Base-by-base conservation (phyloP, 306 rosid species). In the Dryas octopetala region DNA sequence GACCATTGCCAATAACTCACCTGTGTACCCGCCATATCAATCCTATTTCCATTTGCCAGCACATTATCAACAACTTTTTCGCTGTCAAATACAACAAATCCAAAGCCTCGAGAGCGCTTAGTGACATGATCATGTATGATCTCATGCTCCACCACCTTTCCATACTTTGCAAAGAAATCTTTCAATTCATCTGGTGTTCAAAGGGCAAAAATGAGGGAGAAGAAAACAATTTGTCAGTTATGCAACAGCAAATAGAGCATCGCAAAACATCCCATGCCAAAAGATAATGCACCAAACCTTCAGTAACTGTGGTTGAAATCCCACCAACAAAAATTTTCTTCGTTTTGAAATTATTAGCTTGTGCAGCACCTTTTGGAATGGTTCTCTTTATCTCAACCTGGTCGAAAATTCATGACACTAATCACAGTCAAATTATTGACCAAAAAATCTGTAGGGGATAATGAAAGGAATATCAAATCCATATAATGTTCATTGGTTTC, bases 381-480 rank as follows among this genome's bases (percentile, higher is more conserved):
- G 97, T 92, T 83, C 96, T 90, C 82, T 92, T 92, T 49, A 92
- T 92, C 82, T 92, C 96, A 63, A 92, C 91, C 97, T 92, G 58
- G 14, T 50, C 23, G 49, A 62, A 53, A 0, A 40, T 41, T 26
- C 23, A 23, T 4, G 40, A 5, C 60, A 38, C n/a, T 4, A 17
- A 14, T 44, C n/a, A 55, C 4, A 55, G 14, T 61, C 19, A 38
- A 62, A 49, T 15, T 43, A 9, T 4, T 26, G 50, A 4, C 19
- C 61, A 32, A 17, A 66, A 64, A 32, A 47, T 44, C 4, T 23
- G 23, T 23, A 23, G 1, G 32, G 62, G 15, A 23, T 11, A 17
- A 19, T 58, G 12, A 58, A 58, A 58, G 41, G 62, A 19, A 9
- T 40, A 58, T 23, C 40, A 23, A 58, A 58, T 9, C 14, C 40